A percentile compares a stretch with the other conserved stretches of the same genome.
These are phyloP conservation scores for Tephrocybe sp. DNA, from an alignment of 768 basidiomycete genomes.

Conservation along the genomic window DNA sequence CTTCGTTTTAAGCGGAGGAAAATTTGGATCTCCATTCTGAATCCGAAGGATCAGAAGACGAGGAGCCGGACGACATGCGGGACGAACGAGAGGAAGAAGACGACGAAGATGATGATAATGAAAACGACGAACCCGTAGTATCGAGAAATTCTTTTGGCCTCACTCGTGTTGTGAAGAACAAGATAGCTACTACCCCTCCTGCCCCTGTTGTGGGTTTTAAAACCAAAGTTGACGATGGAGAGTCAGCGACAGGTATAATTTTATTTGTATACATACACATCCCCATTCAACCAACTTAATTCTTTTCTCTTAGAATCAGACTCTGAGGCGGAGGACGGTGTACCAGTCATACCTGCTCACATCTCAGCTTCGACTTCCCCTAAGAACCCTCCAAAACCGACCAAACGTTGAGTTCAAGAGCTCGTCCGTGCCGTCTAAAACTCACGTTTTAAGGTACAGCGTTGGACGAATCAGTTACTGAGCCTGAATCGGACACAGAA, in stretches of 20 bases:
- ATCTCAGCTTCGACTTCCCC: neutral
- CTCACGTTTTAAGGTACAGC: neutral
- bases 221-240: constrained; percentile 21
- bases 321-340: constrained; percentile 10
- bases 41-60: constrained; percentile 43
- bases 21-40: constrained; percentile 53
- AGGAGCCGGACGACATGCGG: constrained; percentile 17
- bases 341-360: neutral
- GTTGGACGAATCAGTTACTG: constrained; percentile 23
- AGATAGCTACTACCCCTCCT: constrained; percentile 1
- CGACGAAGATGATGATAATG: constrained; percentile 23
- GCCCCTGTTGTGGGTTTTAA: constrained; percentile 1
- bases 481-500: constrained; percentile 41
- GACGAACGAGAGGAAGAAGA: constrained; percentile 13
- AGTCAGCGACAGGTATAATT: constrained; percentile 40
- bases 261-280: neutral
- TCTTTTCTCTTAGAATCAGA: constrained; percentile 26
- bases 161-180: constrained; percentile 13
- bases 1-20: constrained; percentile 28
- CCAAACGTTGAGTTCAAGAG: constrained; percentile 10
- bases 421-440: neutral
- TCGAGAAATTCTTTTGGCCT: constrained; percentile 22
- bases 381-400: constrained; percentile 7
- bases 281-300: neutral
- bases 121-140: constrained; percentile 22